phyloP scores from a whole-genome alignment of 192 early-diverging fungal genomes.

The Coemansia sp. region DNA sequence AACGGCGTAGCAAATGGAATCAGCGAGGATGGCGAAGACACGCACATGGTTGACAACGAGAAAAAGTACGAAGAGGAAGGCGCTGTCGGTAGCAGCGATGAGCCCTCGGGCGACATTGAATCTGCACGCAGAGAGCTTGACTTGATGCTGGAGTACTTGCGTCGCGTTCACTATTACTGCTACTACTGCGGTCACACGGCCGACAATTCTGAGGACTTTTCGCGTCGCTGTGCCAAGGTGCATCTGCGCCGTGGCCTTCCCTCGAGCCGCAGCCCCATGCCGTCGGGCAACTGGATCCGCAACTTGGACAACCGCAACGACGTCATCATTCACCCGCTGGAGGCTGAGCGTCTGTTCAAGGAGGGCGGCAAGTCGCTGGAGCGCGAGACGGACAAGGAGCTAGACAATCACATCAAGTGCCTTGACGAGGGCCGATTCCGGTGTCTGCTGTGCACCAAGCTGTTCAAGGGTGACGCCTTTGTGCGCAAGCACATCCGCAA shows the following conservation, averaged over 20 bases:
- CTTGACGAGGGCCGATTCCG: slow-evolving; percentile 80
- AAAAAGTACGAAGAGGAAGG: slow-evolving; percentile 11
- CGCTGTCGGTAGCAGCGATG: slow-evolving; percentile 4
- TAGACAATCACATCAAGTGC: slow-evolving; percentile 47
- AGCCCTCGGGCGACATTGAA: slow-evolving; percentile 13
- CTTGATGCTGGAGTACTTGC: slow-evolving; percentile 79
- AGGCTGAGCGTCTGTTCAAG: slow-evolving; percentile 47
- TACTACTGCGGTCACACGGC: slow-evolving; percentile 91
- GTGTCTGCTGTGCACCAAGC: slow-evolving; percentile 87
- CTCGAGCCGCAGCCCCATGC: slow-evolving; percentile 27
- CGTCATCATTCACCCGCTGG: slow-evolving; percentile 54
- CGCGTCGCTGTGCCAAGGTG: slow-evolving; percentile 66
- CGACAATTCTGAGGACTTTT: slow-evolving; percentile 80
- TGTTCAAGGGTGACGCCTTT: slow-evolving; percentile 92
- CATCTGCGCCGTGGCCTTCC: slow-evolving; percentile 55
- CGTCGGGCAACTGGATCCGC: slow-evolving; percentile 47
- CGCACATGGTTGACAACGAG: slow-evolving; percentile 19
- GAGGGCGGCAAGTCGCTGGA: slow-evolving; percentile 55
- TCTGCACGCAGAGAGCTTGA: slow-evolving; percentile 61
- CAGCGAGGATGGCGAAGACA: slow-evolving; percentile 18
- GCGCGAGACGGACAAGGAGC: slow-evolving; percentile 46
- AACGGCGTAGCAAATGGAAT: slow-evolving; percentile 32
- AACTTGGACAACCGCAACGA: slow-evolving; percentile 56
- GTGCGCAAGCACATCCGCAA: slow-evolving; percentile 89
- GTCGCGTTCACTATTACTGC: slow-evolving; percentile 90